These are phyloP conservation scores for Baffinella frigidus DNA, from an alignment of 208 protist species.

Conservation along the genomic window DNA sequence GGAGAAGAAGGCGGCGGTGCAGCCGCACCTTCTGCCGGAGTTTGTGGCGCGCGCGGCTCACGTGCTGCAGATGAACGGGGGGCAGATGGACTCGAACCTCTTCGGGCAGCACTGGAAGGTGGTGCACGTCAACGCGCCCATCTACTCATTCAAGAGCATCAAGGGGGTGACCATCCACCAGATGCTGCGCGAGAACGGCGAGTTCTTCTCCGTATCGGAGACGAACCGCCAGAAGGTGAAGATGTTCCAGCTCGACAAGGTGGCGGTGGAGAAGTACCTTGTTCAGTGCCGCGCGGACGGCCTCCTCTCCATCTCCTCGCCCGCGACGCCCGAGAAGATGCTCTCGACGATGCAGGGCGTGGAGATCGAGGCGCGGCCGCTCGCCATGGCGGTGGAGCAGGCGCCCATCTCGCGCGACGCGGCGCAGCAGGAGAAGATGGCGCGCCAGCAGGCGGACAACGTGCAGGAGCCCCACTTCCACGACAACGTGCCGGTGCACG, in stretches of 20 bases:
- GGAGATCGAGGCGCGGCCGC: neutral
- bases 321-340: neutral
- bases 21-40: neutral
- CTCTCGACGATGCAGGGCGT: neutral
- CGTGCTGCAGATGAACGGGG: conserved; percentile 33
- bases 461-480: neutral
- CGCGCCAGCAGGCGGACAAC: neutral
- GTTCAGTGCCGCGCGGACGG: neutral
- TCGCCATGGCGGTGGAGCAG: neutral
- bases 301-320: neutral
- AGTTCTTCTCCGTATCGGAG: conserved; percentile 30
- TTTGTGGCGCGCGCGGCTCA: conserved; percentile 18
- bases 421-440: neutral
- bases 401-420: neutral
- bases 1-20: neutral
- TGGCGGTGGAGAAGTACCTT: neutral
- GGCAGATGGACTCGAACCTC: conserved; percentile 30
- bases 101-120: conserved; percentile 49
- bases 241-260: neutral
- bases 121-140: neutral
- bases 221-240: conserved; percentile 28
- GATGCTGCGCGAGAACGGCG: conserved; percentile 22
- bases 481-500: conserved; percentile 2
- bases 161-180: conserved; percentile 44
- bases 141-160: conserved; percentile 5